Percentiles rank a stretch among this genome's conserved stretches.
phyloP scores from a whole-genome alignment of 257 asterid genomes.

The Plantago major region DNA sequence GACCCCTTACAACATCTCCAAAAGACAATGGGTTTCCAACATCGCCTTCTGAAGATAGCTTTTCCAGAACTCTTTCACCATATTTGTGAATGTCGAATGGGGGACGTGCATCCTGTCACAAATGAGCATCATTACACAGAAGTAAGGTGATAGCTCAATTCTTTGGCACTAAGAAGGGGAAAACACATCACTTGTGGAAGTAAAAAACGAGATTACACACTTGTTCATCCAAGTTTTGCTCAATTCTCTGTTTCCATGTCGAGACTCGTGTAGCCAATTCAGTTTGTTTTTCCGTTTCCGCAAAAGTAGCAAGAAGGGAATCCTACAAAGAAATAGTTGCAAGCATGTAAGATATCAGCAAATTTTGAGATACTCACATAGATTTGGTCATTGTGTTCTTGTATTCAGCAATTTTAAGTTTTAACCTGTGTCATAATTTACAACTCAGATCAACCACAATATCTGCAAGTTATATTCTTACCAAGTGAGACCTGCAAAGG shows the following conservation, averaged over 20 bases:
- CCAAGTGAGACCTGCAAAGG: slow-evolving; percentile 94
- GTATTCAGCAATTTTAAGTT: not conserved
- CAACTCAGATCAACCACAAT: slow-evolving; percentile 6
- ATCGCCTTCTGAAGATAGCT: slow-evolving; percentile 42
- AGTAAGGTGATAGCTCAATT: slow-evolving; percentile 10
- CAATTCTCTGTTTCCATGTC: slow-evolving; percentile 90
- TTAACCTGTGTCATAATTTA: not conserved
- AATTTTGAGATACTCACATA: slow-evolving; percentile 1
- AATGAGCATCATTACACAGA: slow-evolving; percentile 20
- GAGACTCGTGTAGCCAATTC: slow-evolving; percentile 88
- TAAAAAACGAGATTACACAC: slow-evolving; percentile 32
- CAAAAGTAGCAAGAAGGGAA: slow-evolving; percentile 70
- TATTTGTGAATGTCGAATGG: slow-evolving; percentile 91
- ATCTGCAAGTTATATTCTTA: slow-evolving; percentile 26
- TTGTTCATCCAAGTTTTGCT: slow-evolving; percentile 76
- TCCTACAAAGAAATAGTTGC: slow-evolving; percentile 46
- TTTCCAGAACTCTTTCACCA: slow-evolving; percentile 65
- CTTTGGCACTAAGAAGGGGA: slow-evolving; percentile 1
- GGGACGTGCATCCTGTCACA: slow-evolving; percentile 67
- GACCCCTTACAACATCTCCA: slow-evolving; percentile 70
- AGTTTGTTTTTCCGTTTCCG: slow-evolving; percentile 78
- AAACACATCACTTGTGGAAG: not conserved
- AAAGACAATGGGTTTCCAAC: slow-evolving; percentile 43
- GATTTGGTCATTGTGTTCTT: not conserved
- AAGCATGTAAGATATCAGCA: slow-evolving; percentile 17